Base-by-base conservation (phyloP, 495 filamentous ascomycete genomes). In the Tuber microsphaerosporum region DNA sequence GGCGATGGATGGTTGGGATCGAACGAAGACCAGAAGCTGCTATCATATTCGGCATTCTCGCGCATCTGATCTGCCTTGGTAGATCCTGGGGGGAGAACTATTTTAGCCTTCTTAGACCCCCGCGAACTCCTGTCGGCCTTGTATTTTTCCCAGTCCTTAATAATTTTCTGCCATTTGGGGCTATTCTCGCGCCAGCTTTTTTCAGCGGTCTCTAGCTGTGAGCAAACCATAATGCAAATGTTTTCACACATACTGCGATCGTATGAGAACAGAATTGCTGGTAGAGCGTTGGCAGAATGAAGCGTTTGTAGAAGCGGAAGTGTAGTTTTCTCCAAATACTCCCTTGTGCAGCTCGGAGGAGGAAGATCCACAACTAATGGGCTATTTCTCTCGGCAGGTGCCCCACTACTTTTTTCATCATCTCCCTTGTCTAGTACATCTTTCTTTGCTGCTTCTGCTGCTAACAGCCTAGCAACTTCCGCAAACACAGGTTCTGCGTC, bases 221-320 rank as follows among this genome's bases (percentile, higher is more conserved):
- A 69, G 5, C 90, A 75, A 1, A 94, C 70, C 1, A 82, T 72
- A 10, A 76, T 70, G 61, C 86, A 86, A 19, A 92, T 86, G 1
- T 79, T 76, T 83, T 94, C 91, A 75, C 92, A 94, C 39, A 81
- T 77, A 3, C 75, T 76, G 72, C 92, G 87, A 74, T 93, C 90
- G 79, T 91, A 94, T 78, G 92, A 92, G 86, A 94, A 94, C 5
- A 94, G 79, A 31, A 94, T 87, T 0, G 90, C 91, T 0, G 92
- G 92, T 2, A 94, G 85, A 5, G 90, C 91, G 73, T 88, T 86
- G 70, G 88, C 86, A 14, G 85, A 83, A 71, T 92, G 88, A 0
- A 94, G 86, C 8, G 89, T 86, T 46, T 83, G 85, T 0, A 93
- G 84, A 44, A 93, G 82, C 0, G 89, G 87, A n/a, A 93, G 85